Percentiles rank a stretch among this genome's conserved stretches.
Evolutionary conservation across 2,329 filamentous ascomycete species (phyloP).

Genomic region (Dothideomycetes sp.): DNA sequence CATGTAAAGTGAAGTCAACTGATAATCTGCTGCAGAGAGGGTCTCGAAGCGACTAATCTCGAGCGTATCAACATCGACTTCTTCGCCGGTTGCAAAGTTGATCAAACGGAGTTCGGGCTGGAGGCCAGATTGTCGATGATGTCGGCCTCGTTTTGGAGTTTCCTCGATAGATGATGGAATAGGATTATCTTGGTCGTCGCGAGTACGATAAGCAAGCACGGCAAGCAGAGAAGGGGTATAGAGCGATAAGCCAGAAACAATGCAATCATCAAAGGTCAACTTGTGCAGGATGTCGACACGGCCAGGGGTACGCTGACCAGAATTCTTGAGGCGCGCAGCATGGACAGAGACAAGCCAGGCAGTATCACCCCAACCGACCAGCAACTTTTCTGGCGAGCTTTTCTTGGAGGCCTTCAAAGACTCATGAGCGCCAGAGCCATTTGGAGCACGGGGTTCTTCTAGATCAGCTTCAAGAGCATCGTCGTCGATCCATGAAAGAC

Average conservation of each 20-base stretch:
- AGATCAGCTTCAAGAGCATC: conserved; percentile 66
- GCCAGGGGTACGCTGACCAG: conserved; percentile 62
- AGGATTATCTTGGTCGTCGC: conserved; percentile 58
- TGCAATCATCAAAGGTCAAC: conserved; percentile 86
- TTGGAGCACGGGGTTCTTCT: conserved; percentile 33
- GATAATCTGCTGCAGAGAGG: conserved; percentile 82
- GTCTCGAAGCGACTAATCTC: conserved; percentile 79
- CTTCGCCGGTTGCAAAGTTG: conserved; percentile 70
- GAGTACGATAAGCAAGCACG: conserved; percentile 80
- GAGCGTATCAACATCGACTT: conserved; percentile 79
- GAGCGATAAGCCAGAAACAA: conserved; percentile 92
- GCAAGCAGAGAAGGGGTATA: conserved; percentile 88
- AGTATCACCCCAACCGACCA: conserved; percentile 92
- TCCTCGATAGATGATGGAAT: conserved; percentile 42
- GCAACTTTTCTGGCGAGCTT: conserved; percentile 56
- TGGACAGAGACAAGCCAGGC: conserved; percentile 94
- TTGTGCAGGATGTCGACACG: conserved; percentile 84
- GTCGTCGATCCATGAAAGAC: conserved; percentile 89
- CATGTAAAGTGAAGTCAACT: conserved; percentile 74
- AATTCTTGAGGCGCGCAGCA: conserved; percentile 58
- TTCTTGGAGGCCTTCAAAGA: conserved; percentile 19
- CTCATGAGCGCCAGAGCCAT: conserved; percentile 20
- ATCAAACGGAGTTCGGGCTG: conserved; percentile 87
- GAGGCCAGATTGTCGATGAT: conserved; percentile 65
- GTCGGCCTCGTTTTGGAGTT: conserved; percentile 56